These are phyloP conservation scores for Plantago coronopus DNA, from an alignment of 305 asterid species.

Conservation along the genomic window DNA sequence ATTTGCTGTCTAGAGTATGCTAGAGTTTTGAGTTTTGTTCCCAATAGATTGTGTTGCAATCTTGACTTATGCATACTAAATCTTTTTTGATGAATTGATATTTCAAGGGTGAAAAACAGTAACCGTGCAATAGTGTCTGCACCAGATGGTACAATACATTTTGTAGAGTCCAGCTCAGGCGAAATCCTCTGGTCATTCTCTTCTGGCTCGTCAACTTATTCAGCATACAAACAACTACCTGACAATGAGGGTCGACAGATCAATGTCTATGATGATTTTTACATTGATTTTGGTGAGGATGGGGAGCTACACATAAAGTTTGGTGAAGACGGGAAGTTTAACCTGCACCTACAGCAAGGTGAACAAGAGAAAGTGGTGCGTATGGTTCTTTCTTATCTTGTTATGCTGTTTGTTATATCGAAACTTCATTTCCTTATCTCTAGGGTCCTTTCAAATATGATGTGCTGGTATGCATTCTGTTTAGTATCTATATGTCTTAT, in stretches of 20 bases:
- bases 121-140: conserved; percentile 64
- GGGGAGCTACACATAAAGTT: conserved; percentile 73
- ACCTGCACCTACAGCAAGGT: conserved; percentile 43
- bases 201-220: conserved; percentile 72
- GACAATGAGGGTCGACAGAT: conserved; percentile 43
- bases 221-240: conserved; percentile 57
- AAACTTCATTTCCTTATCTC: not conserved
- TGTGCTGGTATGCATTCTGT: conserved; percentile 6
- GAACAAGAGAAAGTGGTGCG: conserved; percentile 56
- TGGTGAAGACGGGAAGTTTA: conserved; percentile 79
- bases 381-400: not conserved
- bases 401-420: conserved; percentile 2
- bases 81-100: conserved; percentile 19
- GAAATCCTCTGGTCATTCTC: conserved; percentile 65
- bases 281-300: conserved; percentile 79
- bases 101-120: conserved; percentile 35
- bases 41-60: not conserved
- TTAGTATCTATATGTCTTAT: not conserved
- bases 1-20: too few species aligned
- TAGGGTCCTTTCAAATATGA: conserved; percentile 1
- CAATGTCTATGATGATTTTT: conserved; percentile 50
- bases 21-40: not conserved
- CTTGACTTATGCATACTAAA: conserved; percentile 20
- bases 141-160: conserved; percentile 74
- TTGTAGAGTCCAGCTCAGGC: conserved; percentile 53